Conservation (phyloP, 2,329 filamentous ascomycete genomes). For the Fusarium anthophilum region DNA sequence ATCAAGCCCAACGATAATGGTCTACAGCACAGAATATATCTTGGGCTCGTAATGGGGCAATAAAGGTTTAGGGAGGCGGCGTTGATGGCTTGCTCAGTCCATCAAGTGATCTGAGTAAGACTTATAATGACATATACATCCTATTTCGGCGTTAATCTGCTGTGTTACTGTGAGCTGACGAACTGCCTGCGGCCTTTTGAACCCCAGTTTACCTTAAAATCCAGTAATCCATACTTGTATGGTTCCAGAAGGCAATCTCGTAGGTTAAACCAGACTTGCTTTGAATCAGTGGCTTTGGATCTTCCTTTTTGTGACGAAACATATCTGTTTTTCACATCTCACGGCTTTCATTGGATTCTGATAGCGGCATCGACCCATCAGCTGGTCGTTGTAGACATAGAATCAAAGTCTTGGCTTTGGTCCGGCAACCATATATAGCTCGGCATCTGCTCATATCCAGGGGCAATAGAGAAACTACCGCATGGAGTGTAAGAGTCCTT, state of each 20-base stretch:
- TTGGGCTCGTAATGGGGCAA: not conserved
- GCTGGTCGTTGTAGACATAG: not conserved
- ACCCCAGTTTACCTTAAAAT: not conserved
- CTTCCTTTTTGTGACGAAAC: not conserved
- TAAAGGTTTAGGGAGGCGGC: not conserved
- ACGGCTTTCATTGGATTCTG: not conserved
- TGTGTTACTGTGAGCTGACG: not conserved
- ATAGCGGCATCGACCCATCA: too few relatives aligned
- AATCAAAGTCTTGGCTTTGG: not conserved
- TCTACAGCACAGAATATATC: not conserved
- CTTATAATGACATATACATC: slow-evolving; percentile 2
- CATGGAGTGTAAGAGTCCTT: not conserved
- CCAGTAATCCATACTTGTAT: not conserved
- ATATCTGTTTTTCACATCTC: not conserved
- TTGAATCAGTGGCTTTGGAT: not conserved
- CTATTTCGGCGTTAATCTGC: not conserved
- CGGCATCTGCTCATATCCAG: not conserved
- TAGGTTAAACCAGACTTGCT: not conserved
- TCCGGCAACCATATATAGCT: not conserved
- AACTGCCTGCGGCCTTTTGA: not conserved
- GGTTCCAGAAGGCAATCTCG: not conserved
- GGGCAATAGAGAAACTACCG: not conserved
- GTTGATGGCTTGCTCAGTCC: not conserved
- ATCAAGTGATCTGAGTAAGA: not conserved
- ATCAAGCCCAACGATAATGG: slow-evolving; percentile 21